A percentile compares a stretch with the other conserved stretches of the same genome.
These are phyloP conservation scores for Lachancea kluyveri DNA, from an alignment of 805 yeast genomes.

Conservation along the genomic window DNA sequence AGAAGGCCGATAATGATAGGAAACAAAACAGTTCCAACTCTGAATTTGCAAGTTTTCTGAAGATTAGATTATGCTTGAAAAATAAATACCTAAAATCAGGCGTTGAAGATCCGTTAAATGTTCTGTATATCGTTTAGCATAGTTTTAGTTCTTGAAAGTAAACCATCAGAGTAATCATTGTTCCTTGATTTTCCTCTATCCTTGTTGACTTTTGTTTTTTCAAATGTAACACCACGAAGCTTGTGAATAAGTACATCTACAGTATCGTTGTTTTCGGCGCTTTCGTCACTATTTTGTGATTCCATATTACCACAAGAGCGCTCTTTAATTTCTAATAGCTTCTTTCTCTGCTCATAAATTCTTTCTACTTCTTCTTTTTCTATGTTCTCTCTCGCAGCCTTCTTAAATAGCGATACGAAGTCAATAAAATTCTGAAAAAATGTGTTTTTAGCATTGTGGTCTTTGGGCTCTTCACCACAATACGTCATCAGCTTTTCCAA, in stretches of 20 bases:
- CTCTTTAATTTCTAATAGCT: conserved; percentile 32
- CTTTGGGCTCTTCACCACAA: conserved; percentile 63
- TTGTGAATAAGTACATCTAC: conserved; percentile 23
- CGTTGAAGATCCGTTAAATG: too few species aligned
- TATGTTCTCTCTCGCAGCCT: conserved; percentile 58
- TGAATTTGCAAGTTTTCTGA: too few species aligned
- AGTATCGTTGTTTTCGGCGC: conserved; percentile 13
- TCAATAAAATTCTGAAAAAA: conserved; percentile 58
- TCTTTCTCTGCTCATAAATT: conserved; percentile 58
- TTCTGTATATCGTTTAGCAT: conserved; percentile 25
- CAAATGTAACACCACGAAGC: conserved; percentile 22
- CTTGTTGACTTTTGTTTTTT: conserved; percentile 1
- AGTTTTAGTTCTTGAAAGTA: conserved; percentile 25
- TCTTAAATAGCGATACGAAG: conserved; percentile 55
- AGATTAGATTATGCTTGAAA: too few species aligned
- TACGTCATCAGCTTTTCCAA: conserved; percentile 57
- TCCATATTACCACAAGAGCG: neutral
- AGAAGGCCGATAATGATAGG: too few species aligned
- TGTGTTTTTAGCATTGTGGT: conserved; percentile 46
- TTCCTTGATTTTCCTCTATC: conserved; percentile 3
- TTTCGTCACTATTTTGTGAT: conserved; percentile 4
- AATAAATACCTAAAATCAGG: too few species aligned
- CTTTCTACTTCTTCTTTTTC: conserved; percentile 63
- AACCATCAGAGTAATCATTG: conserved; percentile 9
- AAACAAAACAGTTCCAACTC: too few species aligned